Percentiles rank a stretch among this genome's conserved stretches.
Conservation (phyloP, 176 grass and related monocot genomes). For the Phyllostachys edulis region DNA sequence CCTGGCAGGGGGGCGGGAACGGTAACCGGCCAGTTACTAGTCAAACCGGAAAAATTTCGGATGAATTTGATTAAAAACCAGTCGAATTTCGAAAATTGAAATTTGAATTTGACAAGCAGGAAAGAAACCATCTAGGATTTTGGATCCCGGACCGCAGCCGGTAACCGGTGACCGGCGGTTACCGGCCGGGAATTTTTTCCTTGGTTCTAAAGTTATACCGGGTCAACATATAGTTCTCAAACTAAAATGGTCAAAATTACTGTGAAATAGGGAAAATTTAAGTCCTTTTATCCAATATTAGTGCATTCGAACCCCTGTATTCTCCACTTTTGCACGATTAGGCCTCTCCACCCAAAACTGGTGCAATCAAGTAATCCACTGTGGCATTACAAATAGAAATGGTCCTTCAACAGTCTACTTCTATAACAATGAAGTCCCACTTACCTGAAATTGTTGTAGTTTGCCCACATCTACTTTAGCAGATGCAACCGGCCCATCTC, state of each 20-base stretch:
- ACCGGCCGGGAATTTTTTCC: no score
- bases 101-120: no score
- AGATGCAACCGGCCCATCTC: neutral
- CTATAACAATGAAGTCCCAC: neutral
- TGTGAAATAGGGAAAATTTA: neutral
- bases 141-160: no score
- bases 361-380: neutral
- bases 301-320: neutral
- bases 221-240: neutral
- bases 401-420: no score
- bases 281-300: neutral
- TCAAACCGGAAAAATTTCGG: no score
- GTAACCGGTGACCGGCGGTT: no score
- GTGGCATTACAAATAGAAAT: neutral
- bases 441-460: constrained; percentile 4
- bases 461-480: neutral
- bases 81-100: no score
- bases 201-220: no score
- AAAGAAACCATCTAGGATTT: no score
- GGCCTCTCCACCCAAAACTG: neutral
- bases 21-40: no score
- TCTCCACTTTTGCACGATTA: neutral
- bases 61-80: no score
- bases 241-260: neutral
- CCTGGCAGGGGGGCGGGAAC: no score